Base-by-base conservation (phyloP, 495 filamentous ascomycete genomes). In the Penicillium canescens region DNA sequence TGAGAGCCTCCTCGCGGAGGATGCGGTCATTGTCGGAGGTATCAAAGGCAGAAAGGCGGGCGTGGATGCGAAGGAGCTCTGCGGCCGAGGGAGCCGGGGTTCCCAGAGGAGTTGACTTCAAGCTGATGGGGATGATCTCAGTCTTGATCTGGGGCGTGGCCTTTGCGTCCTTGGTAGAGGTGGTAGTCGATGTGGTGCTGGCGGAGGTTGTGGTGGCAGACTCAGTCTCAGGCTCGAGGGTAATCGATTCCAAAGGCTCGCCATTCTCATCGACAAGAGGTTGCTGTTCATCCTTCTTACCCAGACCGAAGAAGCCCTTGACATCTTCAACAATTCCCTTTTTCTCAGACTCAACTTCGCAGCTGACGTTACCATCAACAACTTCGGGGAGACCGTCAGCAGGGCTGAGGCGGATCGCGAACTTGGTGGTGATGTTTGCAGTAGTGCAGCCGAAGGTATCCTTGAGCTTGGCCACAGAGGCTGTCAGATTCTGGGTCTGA, bases 251-350 rank as follows among this genome's bases (percentile, higher is more conserved):
- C 44, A 63, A 69, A 0, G 75, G 58, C 20, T 78, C 71, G 23
- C 68, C 66, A 40, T 82, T 31, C 28, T 31, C 84, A 42, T 81
- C 86, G 28, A 85, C 86, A 16, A 96, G 71, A 18, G 89, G 83
- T 60, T 88, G 84, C 70, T 97, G 92, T 31, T 81, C 83, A 52
- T 82, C 85, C 59, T 96, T 92, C 75, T 93, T 90, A 54, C 94
- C 94, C 61, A 97, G 89, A 13, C 95, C 95, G 63, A 98, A 93
- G 54, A 96, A 84, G 50, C 87, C 91, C 77, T 99, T 99, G 65
- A 98, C 88, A 37, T 89, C 90, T 59, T 96, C 95, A 35, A 92
- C 84, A 28, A 98, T 85, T 20, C 84, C 88, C 63, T 89, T 88
- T 74, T 90, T 92, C 50, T 86, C 85, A 10, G 70, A 80, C 35